Conservation (phyloP, 139 green algal genomes). For the Closterium sp. region DNA sequence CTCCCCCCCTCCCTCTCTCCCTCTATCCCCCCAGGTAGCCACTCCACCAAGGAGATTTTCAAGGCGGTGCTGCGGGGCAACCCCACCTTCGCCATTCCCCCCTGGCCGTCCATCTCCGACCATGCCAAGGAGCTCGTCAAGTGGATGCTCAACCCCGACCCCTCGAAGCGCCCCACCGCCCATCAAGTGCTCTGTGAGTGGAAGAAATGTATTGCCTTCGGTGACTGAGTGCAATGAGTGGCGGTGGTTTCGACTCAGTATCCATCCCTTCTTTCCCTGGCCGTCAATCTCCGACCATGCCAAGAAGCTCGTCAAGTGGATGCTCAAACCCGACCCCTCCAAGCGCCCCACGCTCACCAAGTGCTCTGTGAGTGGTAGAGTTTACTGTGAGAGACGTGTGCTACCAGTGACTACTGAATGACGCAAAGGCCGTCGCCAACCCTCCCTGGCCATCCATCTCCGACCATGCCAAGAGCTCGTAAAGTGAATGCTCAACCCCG, state of each 20-base stretch:
- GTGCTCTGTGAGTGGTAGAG: slow-evolving; percentile 56
- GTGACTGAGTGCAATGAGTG: too few species aligned
- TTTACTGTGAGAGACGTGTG: too few species aligned
- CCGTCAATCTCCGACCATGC: slow-evolving; percentile 65
- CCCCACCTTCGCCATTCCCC: slow-evolving; percentile 66
- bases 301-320: slow-evolving; percentile 60
- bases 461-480: too few species aligned
- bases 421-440: too few species aligned
- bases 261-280: too few species aligned
- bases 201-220: too few species aligned
- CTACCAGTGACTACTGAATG: too few species aligned
- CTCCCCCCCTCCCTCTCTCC: background rate
- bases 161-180: slow-evolving; percentile 75
- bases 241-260: too few species aligned
- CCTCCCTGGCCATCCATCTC: too few species aligned
- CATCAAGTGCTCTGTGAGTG: slow-evolving; percentile 63
- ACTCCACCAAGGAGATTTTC: slow-evolving; percentile 73
- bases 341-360: slow-evolving; percentile 75
- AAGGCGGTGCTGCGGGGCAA: slow-evolving; percentile 68
- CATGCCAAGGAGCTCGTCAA: slow-evolving; percentile 58
- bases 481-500: too few species aligned
- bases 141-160: slow-evolving; percentile 70
- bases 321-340: slow-evolving; percentile 73
- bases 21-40: slow-evolving; percentile 3
- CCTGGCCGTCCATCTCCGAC: slow-evolving; percentile 75